Evolutionary conservation across 768 basidiomycete species (phyloP).

Genomic region (Chalciporus chontae): DNA sequence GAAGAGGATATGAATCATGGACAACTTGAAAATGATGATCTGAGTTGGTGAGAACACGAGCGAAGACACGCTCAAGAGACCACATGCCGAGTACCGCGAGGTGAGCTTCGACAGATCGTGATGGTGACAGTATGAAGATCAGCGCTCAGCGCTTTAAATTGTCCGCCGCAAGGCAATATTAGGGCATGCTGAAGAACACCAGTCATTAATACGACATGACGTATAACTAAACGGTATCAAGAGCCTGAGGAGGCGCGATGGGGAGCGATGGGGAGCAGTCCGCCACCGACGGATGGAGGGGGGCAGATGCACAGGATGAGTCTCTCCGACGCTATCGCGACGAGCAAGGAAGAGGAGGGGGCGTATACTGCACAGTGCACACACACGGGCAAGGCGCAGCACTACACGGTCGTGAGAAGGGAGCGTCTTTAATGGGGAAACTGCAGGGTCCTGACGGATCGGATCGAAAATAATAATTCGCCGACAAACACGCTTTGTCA

Average conservation of each 20-base stretch:
- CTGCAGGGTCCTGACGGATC: conserved; percentile 22
- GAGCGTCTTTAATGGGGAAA: neutral
- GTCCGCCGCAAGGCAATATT: neutral
- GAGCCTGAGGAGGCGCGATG: no score
- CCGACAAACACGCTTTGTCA: conserved; percentile 10
- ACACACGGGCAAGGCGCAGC: neutral
- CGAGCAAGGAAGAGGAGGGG: neutral
- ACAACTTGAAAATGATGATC: no score
- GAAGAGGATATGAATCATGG: neutral
- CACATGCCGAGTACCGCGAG: neutral
- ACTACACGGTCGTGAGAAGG: conserved; percentile 7
- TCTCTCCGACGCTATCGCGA: neutral
- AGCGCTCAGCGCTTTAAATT: no score
- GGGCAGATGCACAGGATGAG: neutral
- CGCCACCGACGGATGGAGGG: neutral
- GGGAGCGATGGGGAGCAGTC: neutral
- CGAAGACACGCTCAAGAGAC: neutral
- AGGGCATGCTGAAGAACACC: no score
- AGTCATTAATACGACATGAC: neutral
- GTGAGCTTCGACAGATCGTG: no score
- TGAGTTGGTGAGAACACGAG: neutral
- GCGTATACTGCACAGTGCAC: conserved; percentile 1
- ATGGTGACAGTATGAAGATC: neutral
- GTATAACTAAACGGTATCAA: no score
- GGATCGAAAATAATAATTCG: conserved; percentile 10